These are phyloP conservation scores for Cyberlindnera veronae DNA, from an alignment of 805 yeast species.

Conservation along the genomic window DNA sequence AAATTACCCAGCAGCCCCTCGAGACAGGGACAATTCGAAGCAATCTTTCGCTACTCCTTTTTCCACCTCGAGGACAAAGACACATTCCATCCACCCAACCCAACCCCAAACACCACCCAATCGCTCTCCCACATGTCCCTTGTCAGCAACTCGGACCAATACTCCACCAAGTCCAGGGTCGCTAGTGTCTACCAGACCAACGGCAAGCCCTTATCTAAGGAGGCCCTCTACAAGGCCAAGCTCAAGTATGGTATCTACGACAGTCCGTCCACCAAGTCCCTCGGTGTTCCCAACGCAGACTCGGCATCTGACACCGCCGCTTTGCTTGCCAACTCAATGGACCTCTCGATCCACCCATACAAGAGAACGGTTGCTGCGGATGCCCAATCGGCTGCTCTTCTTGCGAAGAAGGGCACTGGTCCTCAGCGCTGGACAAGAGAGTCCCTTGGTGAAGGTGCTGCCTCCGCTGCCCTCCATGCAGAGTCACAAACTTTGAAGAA, in stretches of 20 bases:
- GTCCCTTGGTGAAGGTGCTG: constrained; percentile 46
- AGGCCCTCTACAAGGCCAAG: constrained; percentile 72
- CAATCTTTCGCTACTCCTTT: background rate
- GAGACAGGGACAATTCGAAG: background rate
- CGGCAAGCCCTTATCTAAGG: constrained; percentile 69
- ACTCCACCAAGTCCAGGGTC: constrained; percentile 17
- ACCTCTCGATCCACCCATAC: constrained; percentile 61
- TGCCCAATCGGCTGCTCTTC: constrained; percentile 63
- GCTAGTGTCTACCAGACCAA: constrained; percentile 57
- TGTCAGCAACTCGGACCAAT: constrained; percentile 19
- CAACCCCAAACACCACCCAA: background rate
- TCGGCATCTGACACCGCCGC: constrained; percentile 75
- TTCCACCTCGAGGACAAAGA: background rate
- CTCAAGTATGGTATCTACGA: constrained; percentile 63
- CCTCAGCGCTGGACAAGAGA: constrained; percentile 50
- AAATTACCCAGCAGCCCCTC: constrained; percentile 5
- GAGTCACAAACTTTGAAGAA: constrained; percentile 3
- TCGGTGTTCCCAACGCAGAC: constrained; percentile 59
- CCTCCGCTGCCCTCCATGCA: constrained; percentile 39
- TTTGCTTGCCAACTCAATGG: constrained; percentile 63
- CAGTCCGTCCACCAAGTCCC: constrained; percentile 42
- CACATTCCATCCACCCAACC: background rate
- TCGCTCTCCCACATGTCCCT: constrained; percentile 18
- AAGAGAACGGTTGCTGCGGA: constrained; percentile 57
- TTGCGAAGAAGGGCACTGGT: constrained; percentile 43